phyloP scores from a whole-genome alignment of 1,139 yeast species.

The Taiozyma sp. region DNA sequence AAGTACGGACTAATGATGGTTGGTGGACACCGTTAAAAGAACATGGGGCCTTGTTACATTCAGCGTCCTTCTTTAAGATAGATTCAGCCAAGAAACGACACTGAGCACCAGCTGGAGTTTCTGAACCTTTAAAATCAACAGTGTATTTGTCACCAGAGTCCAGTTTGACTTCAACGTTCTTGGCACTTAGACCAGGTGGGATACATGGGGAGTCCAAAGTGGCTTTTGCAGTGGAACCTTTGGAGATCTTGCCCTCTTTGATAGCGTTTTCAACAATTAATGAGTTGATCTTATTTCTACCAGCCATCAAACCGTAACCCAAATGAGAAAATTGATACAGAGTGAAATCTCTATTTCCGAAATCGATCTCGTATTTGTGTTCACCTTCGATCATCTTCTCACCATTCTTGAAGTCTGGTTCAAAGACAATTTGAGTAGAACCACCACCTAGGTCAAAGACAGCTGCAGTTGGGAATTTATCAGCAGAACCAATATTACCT shows the following conservation, averaged over 20 bases:
- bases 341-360: constrained; percentile 78
- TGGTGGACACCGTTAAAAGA: constrained; percentile 97
- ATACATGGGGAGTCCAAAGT: constrained; percentile 76
- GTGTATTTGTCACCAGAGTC: constrained; percentile 46
- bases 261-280: constrained; percentile 49
- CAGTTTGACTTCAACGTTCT: constrained; percentile 53
- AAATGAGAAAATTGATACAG: constrained; percentile 93
- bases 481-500: constrained; percentile 82
- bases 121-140: constrained; percentile 75
- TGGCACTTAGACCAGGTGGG: constrained; percentile 63
- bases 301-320: constrained; percentile 94
- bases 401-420: constrained; percentile 64
- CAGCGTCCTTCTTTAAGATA: constrained; percentile 76
- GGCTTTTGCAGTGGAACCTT: constrained; percentile 37
- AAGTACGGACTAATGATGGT: constrained; percentile 79
- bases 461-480: constrained; percentile 82
- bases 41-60: constrained; percentile 75
- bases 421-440: constrained; percentile 96
- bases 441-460: constrained; percentile 99
- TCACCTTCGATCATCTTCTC: constrained; percentile 79
- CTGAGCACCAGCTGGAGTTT: constrained; percentile 56
- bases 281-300: constrained; percentile 76
- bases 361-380: constrained; percentile 73
- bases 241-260: constrained; percentile 33
- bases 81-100: constrained; percentile 83